Evolutionary conservation across 441 rosid species (phyloP).

Genomic region (Gossypium trilobum): DNA sequence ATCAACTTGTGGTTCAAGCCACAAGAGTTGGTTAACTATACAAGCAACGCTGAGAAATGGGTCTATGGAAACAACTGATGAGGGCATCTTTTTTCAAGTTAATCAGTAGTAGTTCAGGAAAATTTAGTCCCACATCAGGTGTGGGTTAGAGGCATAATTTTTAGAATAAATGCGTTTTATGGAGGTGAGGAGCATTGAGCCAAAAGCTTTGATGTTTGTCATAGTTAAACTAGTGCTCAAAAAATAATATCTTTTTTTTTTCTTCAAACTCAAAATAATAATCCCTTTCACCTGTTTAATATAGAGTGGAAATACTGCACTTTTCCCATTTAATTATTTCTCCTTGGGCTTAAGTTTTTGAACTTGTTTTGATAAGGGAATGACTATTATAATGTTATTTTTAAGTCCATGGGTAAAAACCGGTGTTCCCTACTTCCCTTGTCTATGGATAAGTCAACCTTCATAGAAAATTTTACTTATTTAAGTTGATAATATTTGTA

Average conservation of each 20-base stretch:
- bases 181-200: slow-evolving; percentile 8
- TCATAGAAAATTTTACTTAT: too few relatives aligned
- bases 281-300: background rate
- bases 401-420: too few relatives aligned
- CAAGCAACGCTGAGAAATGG: slow-evolving; percentile 83
- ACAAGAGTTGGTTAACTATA: slow-evolving; percentile 71
- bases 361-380: background rate
- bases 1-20: slow-evolving; percentile 88
- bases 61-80: slow-evolving; percentile 61
- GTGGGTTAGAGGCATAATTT: slow-evolving; percentile 23
- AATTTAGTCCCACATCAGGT: slow-evolving; percentile 21
- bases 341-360: background rate
- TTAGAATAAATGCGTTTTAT: slow-evolving; percentile 23
- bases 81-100: background rate
- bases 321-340: background rate
- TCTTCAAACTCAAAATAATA: background rate
- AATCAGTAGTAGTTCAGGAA: slow-evolving; percentile 11
- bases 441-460: too few relatives aligned
- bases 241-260: background rate
- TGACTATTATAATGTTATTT: too few relatives aligned
- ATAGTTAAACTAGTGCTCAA: background rate
- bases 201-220: background rate
- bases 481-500: too few relatives aligned
- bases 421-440: too few relatives aligned
- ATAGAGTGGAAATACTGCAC: background rate